Percentiles rank a stretch among this genome's conserved stretches.
Conservation (phyloP, 2,329 filamentous ascomycete genomes). For the Neocatenulostroma microsporum region DNA sequence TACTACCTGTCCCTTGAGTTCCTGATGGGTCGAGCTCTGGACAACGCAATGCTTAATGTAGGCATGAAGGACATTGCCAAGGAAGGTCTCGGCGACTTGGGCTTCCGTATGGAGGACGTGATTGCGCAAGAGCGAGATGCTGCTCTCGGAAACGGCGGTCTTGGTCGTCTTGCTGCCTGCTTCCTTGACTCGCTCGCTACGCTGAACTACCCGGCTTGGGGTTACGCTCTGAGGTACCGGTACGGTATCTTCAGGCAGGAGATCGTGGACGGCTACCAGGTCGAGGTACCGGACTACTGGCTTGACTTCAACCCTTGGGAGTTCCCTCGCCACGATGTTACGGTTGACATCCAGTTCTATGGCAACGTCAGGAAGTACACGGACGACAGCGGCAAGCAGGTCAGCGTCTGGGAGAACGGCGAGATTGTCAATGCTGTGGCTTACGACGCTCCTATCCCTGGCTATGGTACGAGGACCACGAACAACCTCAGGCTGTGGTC, state of each 20-base stretch:
- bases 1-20: conserved; percentile 98
- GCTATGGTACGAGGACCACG: conserved; percentile 79
- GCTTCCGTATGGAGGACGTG: conserved; percentile 94
- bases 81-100: conserved; percentile 78
- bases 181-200: conserved; percentile 95
- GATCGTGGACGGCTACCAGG: conserved; percentile 95
- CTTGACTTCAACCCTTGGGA: conserved; percentile 99
- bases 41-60: conserved; percentile 98
- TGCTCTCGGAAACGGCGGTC: conserved; percentile 88
- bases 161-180: conserved; percentile 89
- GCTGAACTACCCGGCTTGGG: conserved; percentile 93
- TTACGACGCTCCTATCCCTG: conserved; percentile 81
- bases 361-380: conserved; percentile 67
- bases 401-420: conserved; percentile 79
- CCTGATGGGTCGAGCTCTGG: conserved; percentile 88
- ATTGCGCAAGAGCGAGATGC: conserved; percentile 94
- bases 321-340: conserved; percentile 90
- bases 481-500: conserved; percentile 98
- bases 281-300: conserved; percentile 98
- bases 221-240: conserved; percentile 88
- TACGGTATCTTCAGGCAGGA: conserved; percentile 99
- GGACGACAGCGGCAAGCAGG: conserved; percentile 64
- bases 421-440: conserved; percentile 88
- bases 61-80: conserved; percentile 77
- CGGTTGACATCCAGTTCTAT: conserved; percentile 95